phyloP scores from a whole-genome alignment of 2,329 filamentous ascomycete species.

The Aspergillus floridensis region DNA sequence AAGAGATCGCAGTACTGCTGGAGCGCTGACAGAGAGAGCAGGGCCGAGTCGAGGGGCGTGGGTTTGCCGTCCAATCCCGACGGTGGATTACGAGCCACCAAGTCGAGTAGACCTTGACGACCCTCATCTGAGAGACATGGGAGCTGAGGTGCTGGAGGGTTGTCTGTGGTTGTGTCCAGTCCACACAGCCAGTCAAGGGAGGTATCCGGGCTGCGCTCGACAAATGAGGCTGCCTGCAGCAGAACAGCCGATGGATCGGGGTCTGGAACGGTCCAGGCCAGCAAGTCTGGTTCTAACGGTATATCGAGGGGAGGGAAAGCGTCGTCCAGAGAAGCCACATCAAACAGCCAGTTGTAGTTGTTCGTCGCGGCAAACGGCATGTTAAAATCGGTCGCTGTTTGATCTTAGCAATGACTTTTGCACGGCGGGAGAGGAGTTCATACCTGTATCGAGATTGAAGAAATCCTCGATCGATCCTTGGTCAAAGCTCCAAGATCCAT shows the following conservation, averaged over 20 bases:
- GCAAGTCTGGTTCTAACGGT: slow-evolving; percentile 24
- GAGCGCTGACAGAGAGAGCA: slow-evolving; percentile 52
- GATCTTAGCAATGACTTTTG: background rate
- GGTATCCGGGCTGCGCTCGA: slow-evolving; percentile 14
- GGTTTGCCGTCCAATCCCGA: slow-evolving; percentile 48
- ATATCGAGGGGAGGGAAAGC: slow-evolving; percentile 28
- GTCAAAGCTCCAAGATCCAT: slow-evolving; percentile 29
- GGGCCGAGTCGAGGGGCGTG: slow-evolving; percentile 50
- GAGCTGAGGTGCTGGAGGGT: slow-evolving; percentile 10
- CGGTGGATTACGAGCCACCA: slow-evolving; percentile 52
- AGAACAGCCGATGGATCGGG: slow-evolving; percentile 24
- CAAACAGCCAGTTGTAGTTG: slow-evolving; percentile 64
- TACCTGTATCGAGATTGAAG: slow-evolving; percentile 58
- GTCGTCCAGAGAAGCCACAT: slow-evolving; percentile 41
- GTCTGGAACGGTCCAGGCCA: slow-evolving; percentile 19
- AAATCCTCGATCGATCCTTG: slow-evolving; percentile 46
- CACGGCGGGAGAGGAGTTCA: background rate
- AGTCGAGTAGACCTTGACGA: slow-evolving; percentile 45
- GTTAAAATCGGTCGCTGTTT: slow-evolving; percentile 59
- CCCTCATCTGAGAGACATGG: slow-evolving; percentile 33
- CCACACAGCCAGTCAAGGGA: slow-evolving; percentile 26
- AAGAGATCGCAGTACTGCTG: slow-evolving; percentile 60
- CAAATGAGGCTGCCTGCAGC: slow-evolving; percentile 24
- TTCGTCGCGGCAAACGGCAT: slow-evolving; percentile 63
- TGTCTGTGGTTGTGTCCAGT: slow-evolving; percentile 9